phyloP scores from a whole-genome alignment of 352 stramenopile genomes.

The Halophytophthora polymorphica region DNA sequence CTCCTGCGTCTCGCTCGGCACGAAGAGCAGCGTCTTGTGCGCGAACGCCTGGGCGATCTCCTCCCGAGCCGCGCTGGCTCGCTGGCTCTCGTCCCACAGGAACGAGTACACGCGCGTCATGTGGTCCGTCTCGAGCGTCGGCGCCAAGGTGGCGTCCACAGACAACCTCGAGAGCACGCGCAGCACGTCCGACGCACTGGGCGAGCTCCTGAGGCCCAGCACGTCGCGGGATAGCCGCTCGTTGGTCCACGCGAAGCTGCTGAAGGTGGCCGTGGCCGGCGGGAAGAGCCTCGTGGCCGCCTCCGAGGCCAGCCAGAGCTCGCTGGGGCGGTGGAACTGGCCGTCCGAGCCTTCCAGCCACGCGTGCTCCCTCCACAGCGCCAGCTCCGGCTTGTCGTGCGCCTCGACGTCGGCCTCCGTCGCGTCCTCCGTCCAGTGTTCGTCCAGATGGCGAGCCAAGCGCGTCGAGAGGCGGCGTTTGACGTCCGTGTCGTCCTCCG shows the following conservation, averaged over 20 bases:
- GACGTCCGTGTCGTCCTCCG: conserved; percentile 22
- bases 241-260: conserved; percentile 31
- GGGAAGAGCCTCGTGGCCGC: conserved; percentile 37
- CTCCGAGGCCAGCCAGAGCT: conserved; percentile 45
- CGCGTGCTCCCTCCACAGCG: conserved; percentile 23
- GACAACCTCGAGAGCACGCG: conserved; percentile 30
- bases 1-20: neutral
- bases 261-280: conserved; percentile 46
- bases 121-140: conserved; percentile 16
- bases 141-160: conserved; percentile 11
- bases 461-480: conserved; percentile 44
- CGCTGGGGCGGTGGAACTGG: conserved; percentile 28
- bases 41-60: conserved; percentile 28
- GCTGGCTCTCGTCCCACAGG: conserved; percentile 37
- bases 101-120: conserved; percentile 39
- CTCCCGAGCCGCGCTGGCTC: conserved; percentile 10
- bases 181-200: conserved; percentile 41
- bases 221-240: conserved; percentile 28
- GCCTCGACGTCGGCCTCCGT: conserved; percentile 2
- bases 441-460: conserved; percentile 43
- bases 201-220: conserved; percentile 43
- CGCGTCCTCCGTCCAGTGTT: conserved; percentile 24
- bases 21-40: conserved; percentile 26
- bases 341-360: conserved; percentile 46
- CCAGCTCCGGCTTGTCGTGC: conserved; percentile 10